Base-by-base conservation (phyloP, 2,329 filamentous ascomycete genomes). In the Epichloe elymi region DNA sequence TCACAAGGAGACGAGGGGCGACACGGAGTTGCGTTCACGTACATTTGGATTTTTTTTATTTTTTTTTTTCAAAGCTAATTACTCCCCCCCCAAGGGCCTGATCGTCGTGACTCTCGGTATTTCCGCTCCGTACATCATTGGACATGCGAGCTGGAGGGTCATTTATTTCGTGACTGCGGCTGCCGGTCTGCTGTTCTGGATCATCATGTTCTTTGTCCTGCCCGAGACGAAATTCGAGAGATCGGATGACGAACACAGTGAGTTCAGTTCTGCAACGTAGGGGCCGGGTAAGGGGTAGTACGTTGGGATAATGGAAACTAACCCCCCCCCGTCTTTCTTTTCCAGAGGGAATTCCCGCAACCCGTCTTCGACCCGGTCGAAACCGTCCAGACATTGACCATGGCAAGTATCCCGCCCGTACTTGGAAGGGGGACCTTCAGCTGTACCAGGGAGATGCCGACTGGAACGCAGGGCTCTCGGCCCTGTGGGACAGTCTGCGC, bases 81-180 rank as follows among this genome's bases (percentile, higher is more conserved):
- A 2, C 5, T 37, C 2, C 17, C 26, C 26, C 0, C 17, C 4
- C 15, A 15, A 50, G 48, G 48, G 48, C 14, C 20, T 50, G 8
- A 38, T 45, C 26, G 15, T 50, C n/a, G 48, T 50, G 12, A 23
- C 20, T 1, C 33, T 50, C 8, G 48, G 48, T 12, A 17, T 50
- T 14, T 17, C 48, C 2, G 38, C 48, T 2, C 48, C 48, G 8
- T 50, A 50, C 19, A 50, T 50, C 12, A 45, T 50, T 17, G 48
- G 33, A 10, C 35, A 39, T 33, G 19, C 41, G 5, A 50, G 48
- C 41, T 50, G 48, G 48, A 30, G 48, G 15, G 30, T 50, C n/a
- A 44, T 50, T 20, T 50, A 50, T 15, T 50, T 30, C n/a, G 41
- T 50, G 17, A 50, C 48, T 10, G 48, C 48, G 3, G 48, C 35